These are phyloP conservation scores for Lotus japonicus DNA, from an alignment of 306 rosid genomes.

Conservation along the genomic window DNA sequence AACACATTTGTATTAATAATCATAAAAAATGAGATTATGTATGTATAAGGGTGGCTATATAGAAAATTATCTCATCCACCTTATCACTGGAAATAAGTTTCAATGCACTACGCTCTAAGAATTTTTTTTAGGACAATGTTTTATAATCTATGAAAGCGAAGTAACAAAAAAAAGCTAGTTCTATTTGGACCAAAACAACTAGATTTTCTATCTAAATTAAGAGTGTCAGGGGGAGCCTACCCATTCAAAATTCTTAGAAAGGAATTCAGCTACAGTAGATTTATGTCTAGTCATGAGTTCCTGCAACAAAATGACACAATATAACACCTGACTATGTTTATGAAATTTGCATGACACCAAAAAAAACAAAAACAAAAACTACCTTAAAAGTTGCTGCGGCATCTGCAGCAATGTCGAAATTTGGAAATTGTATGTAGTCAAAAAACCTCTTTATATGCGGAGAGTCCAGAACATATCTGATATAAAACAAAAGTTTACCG, in stretches of 20 bases:
- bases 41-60: background rate
- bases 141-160: background rate
- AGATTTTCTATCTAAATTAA: background rate
- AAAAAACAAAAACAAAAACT: background rate
- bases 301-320: constrained; percentile 38
- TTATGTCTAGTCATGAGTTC: constrained; percentile 95
- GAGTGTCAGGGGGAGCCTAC: constrained; percentile 28
- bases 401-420: constrained; percentile 92
- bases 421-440: constrained; percentile 80
- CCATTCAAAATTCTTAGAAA: constrained; percentile 84
- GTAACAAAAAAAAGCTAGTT: background rate
- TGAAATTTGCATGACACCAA: background rate
- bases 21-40: background rate
- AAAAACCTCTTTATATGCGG: constrained; percentile 77
- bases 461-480: constrained; percentile 84
- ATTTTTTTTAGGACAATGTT: background rate
- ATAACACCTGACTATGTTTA: background rate
- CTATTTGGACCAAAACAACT: background rate
- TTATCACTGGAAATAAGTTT: background rate
- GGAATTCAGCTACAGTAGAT: constrained; percentile 87
- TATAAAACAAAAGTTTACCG: constrained; percentile 8
- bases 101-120: background rate
- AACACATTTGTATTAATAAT: background rate
- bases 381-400: constrained; percentile 96
- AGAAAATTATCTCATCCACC: background rate